These are phyloP conservation scores for Coriolopsis trogii DNA, from an alignment of 1,284 basidiomycete species.

Conservation along the genomic window DNA sequence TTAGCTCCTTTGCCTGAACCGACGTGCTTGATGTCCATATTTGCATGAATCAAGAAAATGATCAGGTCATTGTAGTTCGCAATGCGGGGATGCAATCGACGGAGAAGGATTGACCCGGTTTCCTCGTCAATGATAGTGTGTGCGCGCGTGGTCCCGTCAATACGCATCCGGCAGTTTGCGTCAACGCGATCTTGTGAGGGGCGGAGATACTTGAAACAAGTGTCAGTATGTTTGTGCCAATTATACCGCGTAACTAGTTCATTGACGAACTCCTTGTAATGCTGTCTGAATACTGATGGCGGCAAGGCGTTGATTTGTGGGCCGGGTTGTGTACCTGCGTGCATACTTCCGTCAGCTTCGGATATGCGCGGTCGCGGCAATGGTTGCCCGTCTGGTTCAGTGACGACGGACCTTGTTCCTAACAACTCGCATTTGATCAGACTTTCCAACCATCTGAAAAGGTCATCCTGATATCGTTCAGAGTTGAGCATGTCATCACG, in stretches of 20 bases:
- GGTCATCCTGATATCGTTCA: not conserved
- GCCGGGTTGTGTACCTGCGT: not conserved
- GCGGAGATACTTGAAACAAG: constrained; percentile 21
- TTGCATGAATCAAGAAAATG: constrained; percentile 28
- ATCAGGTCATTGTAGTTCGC: constrained; percentile 14
- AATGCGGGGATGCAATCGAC: constrained; percentile 15
- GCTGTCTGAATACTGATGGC: not conserved
- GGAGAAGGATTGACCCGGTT: constrained; percentile 2
- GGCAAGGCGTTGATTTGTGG: not conserved
- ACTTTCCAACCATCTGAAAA: constrained; percentile 9
- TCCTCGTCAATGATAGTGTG: constrained; percentile 4
- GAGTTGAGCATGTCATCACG: not conserved
- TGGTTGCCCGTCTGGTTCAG: too few relatives aligned
- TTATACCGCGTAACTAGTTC: constrained; percentile 12
- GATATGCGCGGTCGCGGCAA: not conserved
- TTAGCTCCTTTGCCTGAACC: constrained; percentile 34
- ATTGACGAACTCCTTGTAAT: not conserved
- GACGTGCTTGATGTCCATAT: constrained; percentile 38
- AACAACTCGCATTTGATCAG: constrained; percentile 13
- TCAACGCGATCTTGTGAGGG: not conserved
- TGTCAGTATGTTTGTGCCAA: constrained; percentile 19
- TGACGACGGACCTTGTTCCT: not conserved
- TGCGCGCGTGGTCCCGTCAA: not conserved
- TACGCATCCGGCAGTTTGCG: constrained; percentile 12
- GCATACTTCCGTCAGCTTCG: not conserved